A percentile compares a stretch with the other conserved stretches of the same genome.
These are phyloP conservation scores for Alternaria gansuensis DNA, from an alignment of 2,329 filamentous ascomycete genomes.

Conservation along the genomic window DNA sequence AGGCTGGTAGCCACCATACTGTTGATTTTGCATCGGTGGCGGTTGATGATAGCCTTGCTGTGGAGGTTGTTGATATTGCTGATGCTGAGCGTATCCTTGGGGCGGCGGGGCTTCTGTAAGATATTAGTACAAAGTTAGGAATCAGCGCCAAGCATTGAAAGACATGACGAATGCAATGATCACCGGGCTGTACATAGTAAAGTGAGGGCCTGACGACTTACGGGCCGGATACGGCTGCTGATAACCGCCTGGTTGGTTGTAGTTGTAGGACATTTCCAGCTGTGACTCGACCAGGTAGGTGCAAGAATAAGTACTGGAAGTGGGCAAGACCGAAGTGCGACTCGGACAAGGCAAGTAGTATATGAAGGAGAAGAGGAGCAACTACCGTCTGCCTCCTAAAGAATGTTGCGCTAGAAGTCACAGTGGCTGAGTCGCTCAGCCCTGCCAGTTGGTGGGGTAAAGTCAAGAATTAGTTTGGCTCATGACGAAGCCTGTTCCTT, in stretches of 20 bases:
- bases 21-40: constrained; percentile 46
- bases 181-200: constrained; percentile 12
- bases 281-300: constrained; percentile 1
- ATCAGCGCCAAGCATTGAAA: constrained; percentile 30
- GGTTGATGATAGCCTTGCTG: constrained; percentile 44
- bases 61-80: constrained; percentile 25
- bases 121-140: constrained; percentile 34
- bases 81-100: constrained; percentile 38
- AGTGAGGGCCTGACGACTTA: constrained; percentile 34
- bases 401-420: neutral
- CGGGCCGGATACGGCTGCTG: constrained; percentile 43
- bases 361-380: constrained; percentile 3
- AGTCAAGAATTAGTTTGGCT: constrained; percentile 3
- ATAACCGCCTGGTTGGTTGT: constrained; percentile 42
- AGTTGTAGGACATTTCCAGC: constrained; percentile 39
- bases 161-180: constrained; percentile 19
- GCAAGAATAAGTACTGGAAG: neutral
- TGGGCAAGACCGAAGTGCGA: constrained; percentile 5
- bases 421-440: constrained; percentile 19
- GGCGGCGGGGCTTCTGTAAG: constrained; percentile 35
- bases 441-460: constrained; percentile 15
- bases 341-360: neutral
- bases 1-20: constrained; percentile 46
- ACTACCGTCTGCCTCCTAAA: neutral
- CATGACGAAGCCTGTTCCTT: constrained; percentile 17